phyloP scores from a whole-genome alignment of 139 green algal genomes.

The Coelastrella sp. region DNA sequence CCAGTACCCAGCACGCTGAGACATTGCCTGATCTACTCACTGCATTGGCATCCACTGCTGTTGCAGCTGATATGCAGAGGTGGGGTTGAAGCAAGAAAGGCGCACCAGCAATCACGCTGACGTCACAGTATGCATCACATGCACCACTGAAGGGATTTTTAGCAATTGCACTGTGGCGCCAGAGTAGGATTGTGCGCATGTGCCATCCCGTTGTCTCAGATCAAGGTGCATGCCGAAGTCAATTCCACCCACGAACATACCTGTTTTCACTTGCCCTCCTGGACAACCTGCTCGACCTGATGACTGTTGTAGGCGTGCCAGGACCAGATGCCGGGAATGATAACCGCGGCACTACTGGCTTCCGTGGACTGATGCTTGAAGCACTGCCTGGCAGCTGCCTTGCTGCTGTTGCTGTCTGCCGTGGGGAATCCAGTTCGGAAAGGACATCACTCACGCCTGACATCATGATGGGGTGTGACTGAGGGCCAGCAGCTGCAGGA shows the following conservation, averaged over 20 bases:
- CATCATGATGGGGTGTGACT: background rate
- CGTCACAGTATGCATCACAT: background rate
- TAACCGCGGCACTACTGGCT: slow-evolving; percentile 16
- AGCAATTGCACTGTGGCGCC: too few relatives aligned
- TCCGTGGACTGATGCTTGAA: background rate
- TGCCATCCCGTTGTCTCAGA: too few relatives aligned
- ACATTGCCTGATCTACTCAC: too few relatives aligned
- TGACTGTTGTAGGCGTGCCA: background rate
- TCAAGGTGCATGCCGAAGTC: too few relatives aligned
- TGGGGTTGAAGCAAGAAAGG: too few relatives aligned
- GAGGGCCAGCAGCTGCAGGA: background rate
- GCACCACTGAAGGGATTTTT: background rate
- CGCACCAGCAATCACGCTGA: too few relatives aligned
- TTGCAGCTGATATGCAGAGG: too few relatives aligned
- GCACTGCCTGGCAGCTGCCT: background rate
- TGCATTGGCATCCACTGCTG: too few relatives aligned
- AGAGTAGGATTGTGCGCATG: too few relatives aligned
- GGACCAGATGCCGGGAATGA: background rate
- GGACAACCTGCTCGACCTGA: slow-evolving; percentile 1
- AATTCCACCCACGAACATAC: background rate
- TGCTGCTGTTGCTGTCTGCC: background rate
- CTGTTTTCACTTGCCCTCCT: slow-evolving; percentile 16
- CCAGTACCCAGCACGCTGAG: too few relatives aligned
- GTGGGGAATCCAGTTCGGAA: background rate
- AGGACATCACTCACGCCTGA: background rate